Evolutionary conservation across 257 asterid genomes (phyloP).

Genomic region (Leonotis leonurus): DNA sequence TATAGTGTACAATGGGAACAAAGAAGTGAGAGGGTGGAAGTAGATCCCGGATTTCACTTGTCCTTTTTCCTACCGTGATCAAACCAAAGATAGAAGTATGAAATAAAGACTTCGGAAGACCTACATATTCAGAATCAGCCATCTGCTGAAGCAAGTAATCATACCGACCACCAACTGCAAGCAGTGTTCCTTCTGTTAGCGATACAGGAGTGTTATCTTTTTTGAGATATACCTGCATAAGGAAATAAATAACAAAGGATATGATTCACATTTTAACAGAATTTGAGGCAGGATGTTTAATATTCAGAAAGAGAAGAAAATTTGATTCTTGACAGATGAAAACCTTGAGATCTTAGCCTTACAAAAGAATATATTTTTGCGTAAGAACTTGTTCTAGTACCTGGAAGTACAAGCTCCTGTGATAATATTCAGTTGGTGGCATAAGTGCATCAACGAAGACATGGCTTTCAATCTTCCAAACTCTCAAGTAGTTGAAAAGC

Average conservation of each 20-base stretch:
- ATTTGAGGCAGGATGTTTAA: not conserved
- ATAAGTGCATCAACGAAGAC: constrained; percentile 79
- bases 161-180: constrained; percentile 96
- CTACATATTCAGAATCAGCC: constrained; percentile 56
- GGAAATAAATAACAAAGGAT: not conserved
- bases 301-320: not conserved
- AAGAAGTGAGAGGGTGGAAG: not conserved
- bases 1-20: not conserved
- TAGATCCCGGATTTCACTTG: not conserved
- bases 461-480: constrained; percentile 64
- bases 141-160: constrained; percentile 69
- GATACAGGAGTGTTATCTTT: constrained; percentile 55
- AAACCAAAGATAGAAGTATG: not conserved
- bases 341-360: not conserved
- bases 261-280: not conserved
- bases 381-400: constrained; percentile 30
- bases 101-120: constrained; percentile 28
- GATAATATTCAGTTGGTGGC: constrained; percentile 89
- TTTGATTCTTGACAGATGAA: not conserved
- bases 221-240: constrained; percentile 63
- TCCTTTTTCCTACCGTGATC: not conserved
- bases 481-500: constrained; percentile 68
- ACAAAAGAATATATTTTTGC: not conserved
- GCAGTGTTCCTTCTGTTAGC: constrained; percentile 76
- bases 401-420: constrained; percentile 87